Evolutionary conservation across 2,329 filamentous ascomycete species (phyloP), one percentile per base, ranked within the genome.

Genomic region (Alternaria solani): DNA sequence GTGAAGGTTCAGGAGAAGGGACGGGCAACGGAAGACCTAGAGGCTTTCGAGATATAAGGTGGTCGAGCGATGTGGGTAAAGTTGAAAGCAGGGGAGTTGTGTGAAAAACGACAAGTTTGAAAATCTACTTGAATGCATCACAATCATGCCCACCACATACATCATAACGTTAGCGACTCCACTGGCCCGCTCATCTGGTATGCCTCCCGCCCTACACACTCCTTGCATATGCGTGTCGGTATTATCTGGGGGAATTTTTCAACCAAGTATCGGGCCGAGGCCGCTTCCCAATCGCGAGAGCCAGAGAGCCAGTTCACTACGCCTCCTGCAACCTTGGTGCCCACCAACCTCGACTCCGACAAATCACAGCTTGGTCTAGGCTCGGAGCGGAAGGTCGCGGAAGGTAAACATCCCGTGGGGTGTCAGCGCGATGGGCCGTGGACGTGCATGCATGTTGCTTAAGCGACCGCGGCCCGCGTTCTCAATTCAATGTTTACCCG

Each of bases 391-490:
- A 49, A 26, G 20, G 46, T 49, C 46, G 30, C 46, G 46, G 20
- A 16, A 26, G 18, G 20, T 5, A 49, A 5, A 26, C 53, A 26
- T 38, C 53, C 26, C 32, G 43, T 41, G 32, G 41, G 32, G 34
- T 36, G 43, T 55, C 53, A 55, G 53, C 32, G 42, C 53, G 42
- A 55, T 49, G 46, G 30, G 20, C 46, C 46, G 46, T 30, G 23
- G 30, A 23, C 25, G 20, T 38, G 43, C 42, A 47, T 44, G 42
- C 32, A 44, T 28, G 32, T 20, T 55, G 53, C 38, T 28, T 34
- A 43, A 43, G 53, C 42, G 53, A 48, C 8, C 30, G 42, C 53
- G 25, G 43, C 43, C 12, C n/a, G 53, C 32, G 23, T 49, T 18
- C n/a, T 20, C 4, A 25, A 1, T 16, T 18, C 14, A 30, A 4